Evolutionary conservation across 2,329 filamentous ascomycete species (phyloP).

Genomic region (Nemania sp.): DNA sequence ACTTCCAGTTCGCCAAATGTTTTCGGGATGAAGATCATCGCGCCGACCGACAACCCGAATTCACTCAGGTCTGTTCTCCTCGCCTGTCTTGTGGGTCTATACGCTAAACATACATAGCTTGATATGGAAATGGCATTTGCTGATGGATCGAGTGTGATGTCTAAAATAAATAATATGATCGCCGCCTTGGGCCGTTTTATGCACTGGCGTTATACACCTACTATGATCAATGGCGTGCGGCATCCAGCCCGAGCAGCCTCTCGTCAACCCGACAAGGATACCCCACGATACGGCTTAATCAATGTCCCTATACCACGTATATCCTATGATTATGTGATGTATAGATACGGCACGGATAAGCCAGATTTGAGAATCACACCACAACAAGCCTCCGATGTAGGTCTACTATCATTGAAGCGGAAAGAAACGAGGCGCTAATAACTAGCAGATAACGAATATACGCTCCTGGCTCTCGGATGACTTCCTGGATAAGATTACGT

Average conservation of each 20-base stretch:
- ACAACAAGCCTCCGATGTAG: conserved; percentile 55
- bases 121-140: conserved; percentile 95
- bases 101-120: conserved; percentile 54
- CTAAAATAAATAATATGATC: conserved; percentile 54
- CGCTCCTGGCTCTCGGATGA: conserved; percentile 64
- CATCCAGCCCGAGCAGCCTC: conserved; percentile 11
- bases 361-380: conserved; percentile 75
- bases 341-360: conserved; percentile 83
- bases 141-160: conserved; percentile 70
- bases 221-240: conserved; percentile 36
- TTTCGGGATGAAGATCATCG: conserved; percentile 94
- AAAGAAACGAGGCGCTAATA: conserved; percentile 28
- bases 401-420: conserved; percentile 22
- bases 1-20: conserved; percentile 92
- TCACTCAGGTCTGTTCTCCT: conserved; percentile 70
- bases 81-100: conserved; percentile 15
- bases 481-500: conserved; percentile 75
- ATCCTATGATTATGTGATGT: conserved; percentile 77
- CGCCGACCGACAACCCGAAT: conserved; percentile 93
- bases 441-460: conserved; percentile 63
- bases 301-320: not conserved
- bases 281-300: not conserved
- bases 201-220: conserved; percentile 34
- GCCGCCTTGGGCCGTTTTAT: conserved; percentile 31
- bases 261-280: not conserved